Conservation (phyloP, 129 eudicot genomes). For the Flaveria trinervia region DNA sequence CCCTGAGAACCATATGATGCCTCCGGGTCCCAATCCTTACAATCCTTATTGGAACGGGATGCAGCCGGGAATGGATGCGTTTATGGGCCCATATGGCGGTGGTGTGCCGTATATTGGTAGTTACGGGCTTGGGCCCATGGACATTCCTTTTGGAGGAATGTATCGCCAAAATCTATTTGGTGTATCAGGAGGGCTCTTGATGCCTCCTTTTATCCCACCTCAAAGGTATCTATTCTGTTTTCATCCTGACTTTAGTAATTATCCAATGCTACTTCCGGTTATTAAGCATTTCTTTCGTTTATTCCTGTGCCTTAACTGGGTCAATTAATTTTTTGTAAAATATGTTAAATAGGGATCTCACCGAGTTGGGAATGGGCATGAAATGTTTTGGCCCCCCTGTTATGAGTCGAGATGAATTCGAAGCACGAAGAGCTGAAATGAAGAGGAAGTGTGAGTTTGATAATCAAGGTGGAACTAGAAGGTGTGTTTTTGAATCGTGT, state of each 20-base stretch:
- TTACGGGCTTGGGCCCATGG: constrained; percentile 71
- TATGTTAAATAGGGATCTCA: constrained; percentile 64
- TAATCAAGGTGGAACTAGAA: constrained; percentile 46
- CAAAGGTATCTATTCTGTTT: constrained; percentile 55
- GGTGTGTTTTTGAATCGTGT: constrained; percentile 38
- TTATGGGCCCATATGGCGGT: constrained; percentile 52
- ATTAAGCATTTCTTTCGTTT: not conserved
- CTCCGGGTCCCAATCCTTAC: constrained; percentile 62
- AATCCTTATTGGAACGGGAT: constrained; percentile 77
- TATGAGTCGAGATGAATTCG: constrained; percentile 85
- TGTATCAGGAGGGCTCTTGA: constrained; percentile 55
- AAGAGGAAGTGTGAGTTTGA: constrained; percentile 80
- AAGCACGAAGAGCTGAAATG: constrained; percentile 85
- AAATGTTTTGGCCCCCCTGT: constrained; percentile 68
- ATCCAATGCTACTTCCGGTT: not conserved
- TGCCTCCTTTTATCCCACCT: constrained; percentile 76
- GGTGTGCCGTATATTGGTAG: constrained; percentile 76
- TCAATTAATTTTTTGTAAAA: not conserved
- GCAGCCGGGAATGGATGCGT: constrained; percentile 76
- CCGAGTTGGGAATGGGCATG: constrained; percentile 77
- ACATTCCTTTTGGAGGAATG: constrained; percentile 62
- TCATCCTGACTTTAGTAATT: constrained; percentile 6
- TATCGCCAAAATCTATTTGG: constrained; percentile 80
- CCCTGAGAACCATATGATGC: constrained; percentile 79
- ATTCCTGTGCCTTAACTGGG: too few species aligned